Base-by-base conservation (phyloP, 495 filamentous ascomycete species). In the Usnea hakonensis region DNA sequence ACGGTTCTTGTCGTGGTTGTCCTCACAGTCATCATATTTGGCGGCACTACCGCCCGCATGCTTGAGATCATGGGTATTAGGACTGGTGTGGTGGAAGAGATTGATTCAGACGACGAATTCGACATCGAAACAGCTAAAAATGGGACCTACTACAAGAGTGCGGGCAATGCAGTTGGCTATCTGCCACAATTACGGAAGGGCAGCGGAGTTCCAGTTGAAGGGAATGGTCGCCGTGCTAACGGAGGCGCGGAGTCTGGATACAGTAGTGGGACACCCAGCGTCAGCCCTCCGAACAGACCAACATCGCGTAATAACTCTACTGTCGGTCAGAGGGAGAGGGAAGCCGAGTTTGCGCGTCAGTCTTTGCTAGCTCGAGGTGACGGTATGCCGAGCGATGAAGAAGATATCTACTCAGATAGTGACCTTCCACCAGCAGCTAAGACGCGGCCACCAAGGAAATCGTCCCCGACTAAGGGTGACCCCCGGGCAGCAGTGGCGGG, bases 11-110 rank as follows among this genome's bases (percentile, higher is more conserved):
- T 98, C 3, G 95, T 97, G 3, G 94, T 98, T 11, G 93, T 98
- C 64, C 79, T 98, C 44, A 97, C 94, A 1, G 94, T 98, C 63
- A 97, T 98, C 69, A 96, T 98, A 50, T 98, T 98, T 69, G 94
- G 94, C 44, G 95, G 94, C 41, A 98, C 95, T 26, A 98, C 94
- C 2, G 90, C 94, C n/a, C 87, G 95, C 55, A 97, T 98, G 94
- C 78, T 98, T 33, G 94, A 98, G 72, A 98, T 98, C 61, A 75
- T 96, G 44, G 88, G 89, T 16, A 97, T 98, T 65, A 82, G 89
- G 63, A 98, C 93, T 6, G 95, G 95, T 4, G 94, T 97, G 19
- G 88, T 96, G 3, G 94, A 98, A 67, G 94, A 98, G 73, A 83
- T 95, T 40, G 94, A 98, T 68, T 95, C 89, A 8, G 94, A 98